Evolutionary conservation across 345 rosid genomes (phyloP).

Genomic region (Lepidium sativum): DNA sequence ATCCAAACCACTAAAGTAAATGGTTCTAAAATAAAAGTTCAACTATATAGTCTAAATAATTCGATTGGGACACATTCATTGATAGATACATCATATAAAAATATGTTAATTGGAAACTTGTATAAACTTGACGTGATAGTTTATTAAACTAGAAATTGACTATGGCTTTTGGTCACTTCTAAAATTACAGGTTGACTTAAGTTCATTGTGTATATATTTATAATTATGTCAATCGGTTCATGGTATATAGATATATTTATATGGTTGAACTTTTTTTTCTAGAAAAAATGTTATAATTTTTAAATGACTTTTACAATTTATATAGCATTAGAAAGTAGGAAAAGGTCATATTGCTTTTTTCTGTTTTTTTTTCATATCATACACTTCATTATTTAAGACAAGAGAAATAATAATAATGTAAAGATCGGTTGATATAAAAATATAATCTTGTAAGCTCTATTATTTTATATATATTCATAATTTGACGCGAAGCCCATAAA

Average conservation of each 20-base stretch:
- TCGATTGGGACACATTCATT: not conserved
- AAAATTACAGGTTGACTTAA: slow-evolving; percentile 6
- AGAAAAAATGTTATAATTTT: not conserved
- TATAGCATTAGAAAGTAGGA: slow-evolving; percentile 5
- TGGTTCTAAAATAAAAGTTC: too few species aligned
- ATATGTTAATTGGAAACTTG: not conserved
- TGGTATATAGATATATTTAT: not conserved
- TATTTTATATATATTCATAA: not conserved
- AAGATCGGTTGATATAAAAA: not conserved
- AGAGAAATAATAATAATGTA: slow-evolving; percentile 2
- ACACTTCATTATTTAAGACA: not conserved
- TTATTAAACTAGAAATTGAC: slow-evolving; percentile 18
- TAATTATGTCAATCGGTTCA: slow-evolving; percentile 2
- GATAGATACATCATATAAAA: not conserved
- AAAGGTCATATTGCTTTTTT: slow-evolving; percentile 8
- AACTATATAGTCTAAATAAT: not conserved
- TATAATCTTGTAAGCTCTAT: not conserved
- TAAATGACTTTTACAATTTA: not conserved
- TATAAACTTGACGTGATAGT: slow-evolving; percentile 2
- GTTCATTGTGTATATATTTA: not conserved
- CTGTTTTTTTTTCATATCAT: not conserved
- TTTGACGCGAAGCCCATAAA: slow-evolving; percentile 3
- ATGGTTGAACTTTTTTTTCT: not conserved
- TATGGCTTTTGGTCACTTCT: slow-evolving; percentile 14
- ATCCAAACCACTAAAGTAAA: not conserved